Evolutionary conservation across 2,329 filamentous ascomycete species (phyloP).

Genomic region (Parafenestella ontariensis): DNA sequence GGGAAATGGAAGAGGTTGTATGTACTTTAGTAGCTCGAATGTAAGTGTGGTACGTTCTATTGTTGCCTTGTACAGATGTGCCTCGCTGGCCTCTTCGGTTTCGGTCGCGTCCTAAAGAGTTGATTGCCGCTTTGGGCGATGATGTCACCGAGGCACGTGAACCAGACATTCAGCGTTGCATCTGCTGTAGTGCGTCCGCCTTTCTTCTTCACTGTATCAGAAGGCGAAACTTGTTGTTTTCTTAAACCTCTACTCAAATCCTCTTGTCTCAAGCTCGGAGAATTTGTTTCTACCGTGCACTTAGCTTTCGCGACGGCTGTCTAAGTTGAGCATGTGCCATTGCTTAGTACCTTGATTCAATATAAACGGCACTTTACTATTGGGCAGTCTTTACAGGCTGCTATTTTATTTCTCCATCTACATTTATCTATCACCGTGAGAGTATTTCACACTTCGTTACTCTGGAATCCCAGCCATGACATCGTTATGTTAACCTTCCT

Average conservation of each 20-base stretch:
- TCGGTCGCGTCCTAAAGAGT: slow-evolving; percentile 14
- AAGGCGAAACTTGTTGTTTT: too few relatives aligned
- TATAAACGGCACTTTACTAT: not conserved
- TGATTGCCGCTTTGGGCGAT: slow-evolving; percentile 33
- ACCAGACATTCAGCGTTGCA: not conserved
- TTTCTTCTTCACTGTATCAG: too few relatives aligned
- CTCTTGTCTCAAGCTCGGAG: too few relatives aligned
- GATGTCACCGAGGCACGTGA: slow-evolving; percentile 36
- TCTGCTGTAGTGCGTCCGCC: not conserved
- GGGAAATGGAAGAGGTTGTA: not conserved
- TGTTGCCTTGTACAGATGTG: slow-evolving; percentile 32
- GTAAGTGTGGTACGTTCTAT: slow-evolving; percentile 1
- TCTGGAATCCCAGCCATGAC: not conserved
- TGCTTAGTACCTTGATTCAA: too few relatives aligned
- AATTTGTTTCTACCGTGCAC: too few relatives aligned
- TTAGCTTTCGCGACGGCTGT: too few relatives aligned
- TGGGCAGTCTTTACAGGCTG: not conserved
- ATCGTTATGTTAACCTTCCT: not conserved
- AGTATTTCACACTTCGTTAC: not conserved
- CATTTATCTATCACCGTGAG: not conserved
- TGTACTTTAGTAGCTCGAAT: not conserved
- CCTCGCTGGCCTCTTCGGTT: slow-evolving; percentile 23
- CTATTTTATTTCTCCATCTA: not conserved
- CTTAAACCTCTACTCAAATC: too few relatives aligned
- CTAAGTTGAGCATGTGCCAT: too few relatives aligned